Base-by-base conservation (phyloP, 2,329 filamentous ascomycete species). In the Aureobasidium leucospermi region DNA sequence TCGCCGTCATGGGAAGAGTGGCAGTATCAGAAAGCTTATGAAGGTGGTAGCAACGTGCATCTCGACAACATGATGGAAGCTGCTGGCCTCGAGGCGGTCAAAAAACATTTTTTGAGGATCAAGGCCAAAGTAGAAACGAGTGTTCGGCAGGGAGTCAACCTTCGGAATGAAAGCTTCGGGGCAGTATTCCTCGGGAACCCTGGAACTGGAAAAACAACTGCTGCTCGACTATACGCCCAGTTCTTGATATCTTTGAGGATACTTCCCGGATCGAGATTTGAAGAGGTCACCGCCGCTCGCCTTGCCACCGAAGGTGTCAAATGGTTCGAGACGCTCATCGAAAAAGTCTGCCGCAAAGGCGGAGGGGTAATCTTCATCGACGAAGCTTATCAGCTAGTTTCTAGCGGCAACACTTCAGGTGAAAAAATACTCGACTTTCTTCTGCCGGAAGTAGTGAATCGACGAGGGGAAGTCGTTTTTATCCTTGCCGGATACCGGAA, bases 281-380 rank as follows among this genome's bases (percentile, higher is more conserved):
- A 84, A 7, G 88, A 92, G 64, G 87, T 82, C 0, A 86, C 87
- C 0, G 89, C 88, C 0, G 83, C 88, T 0, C 76, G 78, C 15
- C 77, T 93, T 0, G 83, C 87, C 0, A 82, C 82, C 48, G 76
- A 79, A 0, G 88, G 87, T 0, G 80, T 89, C 0, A 58, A 73
- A 0, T 82, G 78, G 0, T 83, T 79, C 63, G 78, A 87, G 65
- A 77, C 78, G 11, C 70, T 85, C 0, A 72, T 89, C 6, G 76
- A 86, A 2, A 65, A 75, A 0, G 76, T 92, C 0, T 69, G 83
- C 4, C 75, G 84, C 31, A 64, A 71, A 0, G 84, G 82, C 0
- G 88, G 88, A 0, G 89, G 89, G 0, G 85, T 85, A 0, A 66
- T 90, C 1, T 92, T 93, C 67, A 86, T 93, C 23, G 89, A 93